phyloP scores from a whole-genome alignment of 2,329 filamentous ascomycete species.

The Coniochaeta sp. region DNA sequence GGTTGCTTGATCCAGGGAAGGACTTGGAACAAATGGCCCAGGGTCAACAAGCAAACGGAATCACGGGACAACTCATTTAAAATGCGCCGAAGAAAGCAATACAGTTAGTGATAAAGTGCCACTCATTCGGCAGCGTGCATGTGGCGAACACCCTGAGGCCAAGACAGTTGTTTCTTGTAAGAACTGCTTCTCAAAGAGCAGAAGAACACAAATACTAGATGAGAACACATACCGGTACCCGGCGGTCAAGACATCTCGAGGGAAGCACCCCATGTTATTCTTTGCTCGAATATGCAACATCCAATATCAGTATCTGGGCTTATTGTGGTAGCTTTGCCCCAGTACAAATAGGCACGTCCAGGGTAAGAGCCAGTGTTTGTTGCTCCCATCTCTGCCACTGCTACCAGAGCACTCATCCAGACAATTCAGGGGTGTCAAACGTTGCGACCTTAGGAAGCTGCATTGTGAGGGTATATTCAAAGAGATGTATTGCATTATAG shows the following conservation, averaged over 20 bases:
- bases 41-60: background rate
- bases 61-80: background rate
- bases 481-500: constrained; percentile 4
- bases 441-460: background rate
- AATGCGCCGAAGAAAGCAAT: background rate
- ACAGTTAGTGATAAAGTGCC: background rate
- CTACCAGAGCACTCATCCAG: background rate
- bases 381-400: background rate
- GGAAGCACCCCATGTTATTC: background rate
- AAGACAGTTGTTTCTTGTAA: background rate
- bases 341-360: background rate
- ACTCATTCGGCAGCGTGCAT: background rate
- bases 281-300: too few relatives aligned
- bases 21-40: background rate
- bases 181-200: background rate
- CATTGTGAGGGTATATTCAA: background rate
- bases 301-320: too few relatives aligned
- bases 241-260: background rate
- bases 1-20: background rate
- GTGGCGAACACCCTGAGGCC: background rate
- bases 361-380: background rate
- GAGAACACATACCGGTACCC: background rate
- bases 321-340: background rate
- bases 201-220: background rate
- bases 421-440: background rate